Evolutionary conservation across 2,329 filamentous ascomycete genomes (phyloP).

Genomic region (Madurella fahalii): DNA sequence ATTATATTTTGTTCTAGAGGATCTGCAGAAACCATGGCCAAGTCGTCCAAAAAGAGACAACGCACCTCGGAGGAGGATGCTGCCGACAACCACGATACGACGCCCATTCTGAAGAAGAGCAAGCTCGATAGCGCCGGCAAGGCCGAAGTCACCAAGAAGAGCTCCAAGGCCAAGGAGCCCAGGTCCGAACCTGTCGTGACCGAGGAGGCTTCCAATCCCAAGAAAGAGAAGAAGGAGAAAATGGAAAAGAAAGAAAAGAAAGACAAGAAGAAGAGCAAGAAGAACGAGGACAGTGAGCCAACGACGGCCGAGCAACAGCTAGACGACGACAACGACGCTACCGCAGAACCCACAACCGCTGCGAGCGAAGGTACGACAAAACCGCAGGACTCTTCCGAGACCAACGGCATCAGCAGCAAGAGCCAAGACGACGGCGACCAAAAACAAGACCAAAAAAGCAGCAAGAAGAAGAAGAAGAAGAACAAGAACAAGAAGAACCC

Average conservation of each 20-base stretch:
- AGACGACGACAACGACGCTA: neutral
- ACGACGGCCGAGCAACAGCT: no score
- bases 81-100: conserved; percentile 18
- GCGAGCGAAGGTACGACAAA: neutral
- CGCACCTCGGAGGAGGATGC: conserved; percentile 25
- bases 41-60: conserved; percentile 26
- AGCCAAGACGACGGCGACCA: conserved; percentile 31
- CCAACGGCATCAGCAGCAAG: conserved; percentile 32
- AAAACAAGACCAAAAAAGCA: conserved; percentile 27
- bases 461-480: conserved; percentile 37
- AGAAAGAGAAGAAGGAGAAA: conserved; percentile 6
- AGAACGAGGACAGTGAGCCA: conserved; percentile 5
- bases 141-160: conserved; percentile 25
- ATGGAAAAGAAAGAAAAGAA: conserved; percentile 32
- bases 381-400: conserved; percentile 4
- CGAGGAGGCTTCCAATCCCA: neutral
- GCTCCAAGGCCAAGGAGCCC: conserved; percentile 16
- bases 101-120: conserved; percentile 26
- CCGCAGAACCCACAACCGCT: neutral
- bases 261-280: conserved; percentile 24
- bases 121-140: conserved; percentile 28
- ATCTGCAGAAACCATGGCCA: conserved; percentile 17
- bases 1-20: neutral
- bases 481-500: neutral
- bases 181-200: neutral